These are phyloP conservation scores for Sesbania bispinosa DNA, from an alignment of 306 rosid species.

Conservation along the genomic window DNA sequence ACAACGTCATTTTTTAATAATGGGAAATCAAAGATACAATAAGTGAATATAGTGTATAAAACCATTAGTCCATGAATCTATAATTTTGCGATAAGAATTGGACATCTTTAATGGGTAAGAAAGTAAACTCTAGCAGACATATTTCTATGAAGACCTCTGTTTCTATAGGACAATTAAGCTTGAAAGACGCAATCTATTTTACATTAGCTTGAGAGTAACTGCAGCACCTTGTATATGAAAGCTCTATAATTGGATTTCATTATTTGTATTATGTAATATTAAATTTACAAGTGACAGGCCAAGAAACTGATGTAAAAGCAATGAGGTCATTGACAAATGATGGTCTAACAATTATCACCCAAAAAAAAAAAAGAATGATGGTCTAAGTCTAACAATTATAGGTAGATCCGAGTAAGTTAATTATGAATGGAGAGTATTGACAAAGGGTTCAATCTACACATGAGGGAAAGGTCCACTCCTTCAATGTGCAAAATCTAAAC, in stretches of 20 bases:
- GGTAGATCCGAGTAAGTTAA: conserved; percentile 13
- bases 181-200: neutral
- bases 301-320: too few relatives aligned
- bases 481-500: conserved; percentile 24
- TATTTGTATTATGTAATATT: neutral
- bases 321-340: neutral
- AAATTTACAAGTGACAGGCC: neutral
- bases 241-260: neutral
- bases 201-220: neutral
- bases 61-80: neutral
- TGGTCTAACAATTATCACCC: too few relatives aligned
- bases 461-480: conserved; percentile 22
- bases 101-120: neutral
- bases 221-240: neutral
- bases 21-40: too few relatives aligned
- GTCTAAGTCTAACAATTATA: conserved; percentile 3
- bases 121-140: neutral
- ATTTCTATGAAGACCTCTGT: neutral
- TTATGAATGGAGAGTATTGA: neutral
- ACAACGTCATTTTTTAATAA: too few relatives aligned
- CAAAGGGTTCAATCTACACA: conserved; percentile 15
- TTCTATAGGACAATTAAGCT: neutral
- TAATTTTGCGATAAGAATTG: neutral
- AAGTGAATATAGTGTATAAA: neutral
- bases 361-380: too few relatives aligned